Evolutionary conservation across 2,329 filamentous ascomycete species (phyloP), one percentile per base, ranked within the genome.

Genomic region (Claviceps sp.): DNA sequence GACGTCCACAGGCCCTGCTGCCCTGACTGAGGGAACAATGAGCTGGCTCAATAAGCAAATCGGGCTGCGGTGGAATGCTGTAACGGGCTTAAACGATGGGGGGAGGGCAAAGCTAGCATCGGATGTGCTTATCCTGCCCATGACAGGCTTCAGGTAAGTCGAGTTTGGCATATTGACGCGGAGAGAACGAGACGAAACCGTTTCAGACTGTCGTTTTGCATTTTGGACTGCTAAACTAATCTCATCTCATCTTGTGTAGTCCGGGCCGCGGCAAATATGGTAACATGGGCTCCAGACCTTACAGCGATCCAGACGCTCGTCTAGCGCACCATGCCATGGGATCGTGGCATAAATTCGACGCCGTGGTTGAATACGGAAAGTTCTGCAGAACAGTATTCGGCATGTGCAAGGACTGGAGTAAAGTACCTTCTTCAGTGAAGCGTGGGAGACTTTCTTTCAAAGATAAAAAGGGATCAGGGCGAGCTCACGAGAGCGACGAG

Each of bases 221-320:
- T 30, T 30, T n/a, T 18, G 26, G 6, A 48, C 20, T 26, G 14
- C 48, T 24, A 14, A 45, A 14, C 43, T 30, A 22, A 48, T n/a
- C 22, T 48, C n/a, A 11, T 24, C 16, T 22, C 20, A 13, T 41
- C n/a, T n/a, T n/a, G 9, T 50, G 16, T 34, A 59, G 55, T 24
- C 58, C 55, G 13, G 58, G 58, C 40, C 58, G 57, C 6, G 58
- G 57, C 38, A 54, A 41, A n/a, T 58, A 58, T 30, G 58, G 57
- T 44, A 60, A 57, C 50, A 59, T 60, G 58, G 58, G 58, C 38
- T 60, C 58, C 7, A 58, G 54, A 36, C 58, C 58, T 5, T 51
- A 58, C 49, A 55, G 48, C 20, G 51, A 59, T 41, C 50, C 55
- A 14, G 56, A 60, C 38, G 58, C 58, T 14, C 51, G 58, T 16